Base-by-base conservation (phyloP, 768 basidiomycete species). In the Trametes cinnabarina region DNA sequence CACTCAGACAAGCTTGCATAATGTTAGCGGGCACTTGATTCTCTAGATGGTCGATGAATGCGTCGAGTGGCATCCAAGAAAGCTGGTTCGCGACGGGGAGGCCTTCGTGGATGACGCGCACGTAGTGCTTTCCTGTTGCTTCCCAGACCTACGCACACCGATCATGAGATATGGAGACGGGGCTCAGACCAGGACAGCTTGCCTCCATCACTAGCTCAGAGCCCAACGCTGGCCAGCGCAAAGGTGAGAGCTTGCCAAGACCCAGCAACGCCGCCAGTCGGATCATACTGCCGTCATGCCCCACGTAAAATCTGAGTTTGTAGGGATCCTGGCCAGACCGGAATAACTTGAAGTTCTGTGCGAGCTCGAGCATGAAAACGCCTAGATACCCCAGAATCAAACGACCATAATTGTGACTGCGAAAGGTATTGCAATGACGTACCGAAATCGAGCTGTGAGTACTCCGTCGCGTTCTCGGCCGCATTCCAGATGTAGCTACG, bases 221-320 rank as follows among this genome's bases (percentile, higher is more conserved):
- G 3, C 78, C 78, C 53, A 79, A 68, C 0, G 80, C 77, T 0
- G 80, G 79, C 79, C 79, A 82, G 34, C 77, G 72, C 51, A 79
- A 57, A 2, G 65, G 64, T 8, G 58, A 58, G 19, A 55, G 42
- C 23, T 66, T 65, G 15, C 75, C 76, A 22, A 80, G 65, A 3
- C 79, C 78, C 2, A 81, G 71, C 8, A 74, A 74, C 1, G 74
- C 69, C 2, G 72, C 68, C 10, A 74, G 66, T 20, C 73, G 66
- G 52, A 74, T 73, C 73, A 81, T 77, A 10, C 76, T 72, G 8
- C 79, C 77, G 51, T 81, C 79, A 52, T 81, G 80, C 4, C 78
- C 80, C 5, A 81, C 74, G 43, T 77, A 76, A 58, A 80, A 72
- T 35, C 69, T 69, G 19, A 77, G 47, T 51, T 75, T 78, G 65